Evolutionary conservation across 2,329 filamentous ascomycete genomes (phyloP).

Genomic region (Dryadomyces quercivorus): DNA sequence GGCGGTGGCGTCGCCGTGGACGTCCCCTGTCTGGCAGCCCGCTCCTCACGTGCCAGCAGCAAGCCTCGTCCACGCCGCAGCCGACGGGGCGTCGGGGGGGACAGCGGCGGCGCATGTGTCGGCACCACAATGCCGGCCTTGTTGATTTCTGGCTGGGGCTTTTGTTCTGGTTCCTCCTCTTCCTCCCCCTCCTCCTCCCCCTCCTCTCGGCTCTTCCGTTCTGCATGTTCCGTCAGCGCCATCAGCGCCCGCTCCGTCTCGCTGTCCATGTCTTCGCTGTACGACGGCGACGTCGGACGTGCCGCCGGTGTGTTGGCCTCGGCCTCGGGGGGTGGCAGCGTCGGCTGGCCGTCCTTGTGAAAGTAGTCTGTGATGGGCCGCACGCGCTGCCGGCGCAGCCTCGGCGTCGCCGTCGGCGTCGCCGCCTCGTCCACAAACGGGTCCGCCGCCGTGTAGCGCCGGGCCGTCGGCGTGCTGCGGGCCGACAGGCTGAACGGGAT

Average conservation of each 20-base stretch:
- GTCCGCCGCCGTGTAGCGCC: not conserved
- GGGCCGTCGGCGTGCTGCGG: too few relatives aligned
- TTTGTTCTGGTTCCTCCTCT: not conserved
- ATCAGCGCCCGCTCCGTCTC: slow-evolving; percentile 10
- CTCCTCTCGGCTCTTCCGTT: not conserved
- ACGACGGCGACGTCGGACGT: not conserved
- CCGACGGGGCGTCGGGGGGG: not conserved
- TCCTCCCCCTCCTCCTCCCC: not conserved
- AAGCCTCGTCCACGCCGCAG: not conserved
- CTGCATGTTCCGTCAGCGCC: slow-evolving; percentile 9
- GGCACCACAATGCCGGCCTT: not conserved
- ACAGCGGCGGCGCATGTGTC: not conserved
- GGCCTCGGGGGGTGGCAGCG: not conserved
- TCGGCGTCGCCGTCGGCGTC: not conserved
- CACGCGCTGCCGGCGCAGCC: slow-evolving; percentile 1
- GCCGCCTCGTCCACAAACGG: slow-evolving; percentile 1
- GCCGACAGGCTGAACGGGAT: too few relatives aligned
- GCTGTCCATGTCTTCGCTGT: slow-evolving; percentile 11
- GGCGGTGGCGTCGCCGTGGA: slow-evolving; percentile 1
- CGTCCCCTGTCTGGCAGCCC: not conserved
- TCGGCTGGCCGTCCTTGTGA: not conserved
- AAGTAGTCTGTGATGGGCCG: slow-evolving; percentile 10
- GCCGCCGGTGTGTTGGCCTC: not conserved
- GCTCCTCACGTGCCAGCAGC: not conserved
- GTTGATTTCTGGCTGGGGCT: too few relatives aligned